phyloP scores from a whole-genome alignment of 1,139 yeast genomes.

The Pichia terricola region DNA sequence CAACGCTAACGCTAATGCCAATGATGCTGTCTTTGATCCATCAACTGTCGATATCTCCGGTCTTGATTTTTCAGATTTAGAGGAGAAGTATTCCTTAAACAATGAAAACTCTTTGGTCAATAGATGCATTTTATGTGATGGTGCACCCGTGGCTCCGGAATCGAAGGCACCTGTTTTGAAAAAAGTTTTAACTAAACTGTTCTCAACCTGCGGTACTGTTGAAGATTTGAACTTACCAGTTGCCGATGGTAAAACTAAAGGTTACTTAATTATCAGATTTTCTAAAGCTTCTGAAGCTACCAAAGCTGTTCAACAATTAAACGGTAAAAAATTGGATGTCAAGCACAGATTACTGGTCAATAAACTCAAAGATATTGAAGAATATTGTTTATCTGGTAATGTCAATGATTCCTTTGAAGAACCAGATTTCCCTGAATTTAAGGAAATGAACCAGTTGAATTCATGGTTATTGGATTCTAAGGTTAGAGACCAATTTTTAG shows the following conservation, averaged over 20 bases:
- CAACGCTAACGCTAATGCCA: neutral
- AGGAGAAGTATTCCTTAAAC: slow-evolving; percentile 57
- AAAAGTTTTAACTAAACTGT: slow-evolving; percentile 77
- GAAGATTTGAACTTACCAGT: slow-evolving; percentile 73
- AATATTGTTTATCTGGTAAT: slow-evolving; percentile 61
- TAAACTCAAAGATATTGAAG: slow-evolving; percentile 76
- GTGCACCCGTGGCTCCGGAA: slow-evolving; percentile 93
- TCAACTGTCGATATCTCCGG: slow-evolving; percentile 43
- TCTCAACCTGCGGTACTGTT: slow-evolving; percentile 62
- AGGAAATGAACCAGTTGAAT: slow-evolving; percentile 71
- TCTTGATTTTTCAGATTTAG: slow-evolving; percentile 83
- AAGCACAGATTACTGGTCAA: slow-evolving; percentile 86
- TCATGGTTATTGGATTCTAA: slow-evolving; percentile 86
- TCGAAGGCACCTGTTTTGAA: slow-evolving; percentile 74
- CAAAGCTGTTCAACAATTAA: slow-evolving; percentile 68
- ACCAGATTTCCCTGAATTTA: slow-evolving; percentile 63
- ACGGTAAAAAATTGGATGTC: slow-evolving; percentile 87
- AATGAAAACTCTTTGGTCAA: slow-evolving; percentile 53
- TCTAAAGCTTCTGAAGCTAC: slow-evolving; percentile 59
- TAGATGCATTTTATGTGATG: slow-evolving; percentile 80
- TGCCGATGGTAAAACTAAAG: slow-evolving; percentile 73
- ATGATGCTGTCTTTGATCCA: slow-evolving; percentile 15
- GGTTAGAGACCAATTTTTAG: slow-evolving; percentile 84
- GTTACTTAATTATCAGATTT: slow-evolving; percentile 82
- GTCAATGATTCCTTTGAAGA: slow-evolving; percentile 56